Conservation (phyloP, 2,329 filamentous ascomycete species). For the Fusarium sp. region DNA sequence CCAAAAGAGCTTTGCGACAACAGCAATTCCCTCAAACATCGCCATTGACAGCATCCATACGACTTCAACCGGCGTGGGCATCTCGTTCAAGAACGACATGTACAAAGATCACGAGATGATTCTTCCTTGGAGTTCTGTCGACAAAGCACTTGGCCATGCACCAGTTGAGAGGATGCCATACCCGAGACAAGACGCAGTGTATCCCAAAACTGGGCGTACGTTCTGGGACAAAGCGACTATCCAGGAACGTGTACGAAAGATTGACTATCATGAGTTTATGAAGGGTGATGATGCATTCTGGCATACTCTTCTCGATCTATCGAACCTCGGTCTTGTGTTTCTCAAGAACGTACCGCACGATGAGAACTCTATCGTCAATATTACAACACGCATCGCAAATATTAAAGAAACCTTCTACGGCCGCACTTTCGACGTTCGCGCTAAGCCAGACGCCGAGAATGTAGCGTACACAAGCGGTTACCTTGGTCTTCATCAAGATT, state of each 20-base stretch:
- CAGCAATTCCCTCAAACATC: slow-evolving; percentile 51
- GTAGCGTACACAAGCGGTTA: slow-evolving; percentile 87
- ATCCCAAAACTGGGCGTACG: slow-evolving; percentile 46
- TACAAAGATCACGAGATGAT: slow-evolving; percentile 46
- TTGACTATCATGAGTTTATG: slow-evolving; percentile 80
- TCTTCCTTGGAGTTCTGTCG: slow-evolving; percentile 50
- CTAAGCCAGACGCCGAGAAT: slow-evolving; percentile 83
- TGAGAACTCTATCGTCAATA: slow-evolving; percentile 70
- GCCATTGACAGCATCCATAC: slow-evolving; percentile 44
- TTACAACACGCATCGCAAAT: slow-evolving; percentile 78
- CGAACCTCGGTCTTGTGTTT: slow-evolving; percentile 77
- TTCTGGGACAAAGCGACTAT: slow-evolving; percentile 55
- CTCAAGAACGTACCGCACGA: slow-evolving; percentile 76
- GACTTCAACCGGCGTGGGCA: slow-evolving; percentile 55
- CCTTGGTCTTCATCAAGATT: slow-evolving; percentile 91
- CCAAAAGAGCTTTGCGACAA: slow-evolving; percentile 63
- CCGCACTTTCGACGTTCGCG: slow-evolving; percentile 86
- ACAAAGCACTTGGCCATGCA: slow-evolving; percentile 43
- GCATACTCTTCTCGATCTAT: slow-evolving; percentile 69
- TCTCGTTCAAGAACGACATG: slow-evolving; percentile 68
- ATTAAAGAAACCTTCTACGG: slow-evolving; percentile 93
- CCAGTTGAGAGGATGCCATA: slow-evolving; percentile 33
- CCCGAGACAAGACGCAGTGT: slow-evolving; percentile 41
- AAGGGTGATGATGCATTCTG: slow-evolving; percentile 63
- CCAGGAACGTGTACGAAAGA: slow-evolving; percentile 58